phyloP scores from a whole-genome alignment of 208 protist genomes.

The Porcisia hertigi region DNA sequence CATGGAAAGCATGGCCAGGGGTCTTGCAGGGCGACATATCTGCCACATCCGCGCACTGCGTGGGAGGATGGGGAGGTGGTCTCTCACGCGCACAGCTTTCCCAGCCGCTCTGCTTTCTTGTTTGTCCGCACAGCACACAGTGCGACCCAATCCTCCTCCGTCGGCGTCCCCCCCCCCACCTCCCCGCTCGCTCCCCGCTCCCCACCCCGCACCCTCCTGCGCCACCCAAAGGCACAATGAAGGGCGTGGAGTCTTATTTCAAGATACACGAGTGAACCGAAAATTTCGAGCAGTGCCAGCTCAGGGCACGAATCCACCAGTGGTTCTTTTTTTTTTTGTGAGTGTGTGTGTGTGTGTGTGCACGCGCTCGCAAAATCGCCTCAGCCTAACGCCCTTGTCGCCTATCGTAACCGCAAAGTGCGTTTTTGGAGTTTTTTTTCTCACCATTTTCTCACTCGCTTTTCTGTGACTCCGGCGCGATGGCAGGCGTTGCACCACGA shows the following conservation, averaged over 20 bases:
- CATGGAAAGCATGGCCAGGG: not conserved
- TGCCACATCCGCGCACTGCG: not conserved
- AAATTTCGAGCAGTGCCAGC: not conserved
- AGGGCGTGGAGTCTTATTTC: not conserved
- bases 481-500: conserved; percentile 52
- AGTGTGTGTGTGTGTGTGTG: not conserved
- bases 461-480: conserved; percentile 6
- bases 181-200: not conserved
- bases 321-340: too few species aligned
- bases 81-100: not conserved
- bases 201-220: not conserved
- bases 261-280: not conserved
- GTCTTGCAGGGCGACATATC: not conserved
- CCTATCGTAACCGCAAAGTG: not conserved
- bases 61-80: not conserved
- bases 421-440: not conserved
- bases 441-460: not conserved
- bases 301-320: not conserved
- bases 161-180: not conserved
- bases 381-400: not conserved
- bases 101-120: conserved; percentile 1
- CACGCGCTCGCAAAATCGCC: not conserved
- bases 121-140: not conserved
- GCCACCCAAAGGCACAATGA: not conserved
- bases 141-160: not conserved